A percentile compares a stretch with the other conserved stretches of the same genome.
phyloP scores from a whole-genome alignment of 2,329 filamentous ascomycete genomes.

The Fusarium aywerte region DNA sequence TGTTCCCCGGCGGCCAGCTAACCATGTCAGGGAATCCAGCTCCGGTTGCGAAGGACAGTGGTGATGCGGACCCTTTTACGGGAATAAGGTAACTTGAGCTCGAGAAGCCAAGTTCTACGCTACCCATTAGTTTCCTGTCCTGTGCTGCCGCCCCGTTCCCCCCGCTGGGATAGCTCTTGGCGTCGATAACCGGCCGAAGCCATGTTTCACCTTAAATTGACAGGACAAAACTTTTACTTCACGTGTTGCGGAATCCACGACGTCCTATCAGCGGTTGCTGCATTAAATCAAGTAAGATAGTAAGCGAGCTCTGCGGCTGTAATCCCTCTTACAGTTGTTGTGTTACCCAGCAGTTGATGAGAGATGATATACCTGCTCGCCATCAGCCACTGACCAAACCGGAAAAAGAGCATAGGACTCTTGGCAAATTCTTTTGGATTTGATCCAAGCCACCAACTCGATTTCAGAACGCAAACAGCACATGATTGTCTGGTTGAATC shows the following conservation, averaged over 20 bases:
- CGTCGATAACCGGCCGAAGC: background rate
- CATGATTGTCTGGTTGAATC: background rate
- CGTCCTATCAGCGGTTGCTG: no score
- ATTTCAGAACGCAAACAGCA: background rate
- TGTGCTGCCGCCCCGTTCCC: background rate
- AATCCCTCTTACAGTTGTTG: no score
- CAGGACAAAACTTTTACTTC: background rate
- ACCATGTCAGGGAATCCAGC: background rate
- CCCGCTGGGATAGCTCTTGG: background rate
- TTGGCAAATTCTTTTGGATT: background rate
- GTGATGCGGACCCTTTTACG: background rate
- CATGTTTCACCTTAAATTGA: conserved; percentile 6
- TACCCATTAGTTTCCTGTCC: background rate
- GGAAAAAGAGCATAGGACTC: background rate
- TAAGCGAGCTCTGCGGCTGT: background rate
- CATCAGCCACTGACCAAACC: background rate
- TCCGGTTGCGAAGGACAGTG: background rate
- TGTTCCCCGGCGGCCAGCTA: background rate
- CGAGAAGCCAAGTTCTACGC: no score
- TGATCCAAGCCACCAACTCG: background rate
- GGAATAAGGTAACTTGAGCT: no score
- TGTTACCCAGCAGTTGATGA: background rate
- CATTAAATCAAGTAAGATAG: background rate
- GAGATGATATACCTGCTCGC: background rate
- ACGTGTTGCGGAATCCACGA: no score